phyloP scores from a whole-genome alignment of 1,284 basidiomycete species.

The Trichosporon asahii region DNA sequence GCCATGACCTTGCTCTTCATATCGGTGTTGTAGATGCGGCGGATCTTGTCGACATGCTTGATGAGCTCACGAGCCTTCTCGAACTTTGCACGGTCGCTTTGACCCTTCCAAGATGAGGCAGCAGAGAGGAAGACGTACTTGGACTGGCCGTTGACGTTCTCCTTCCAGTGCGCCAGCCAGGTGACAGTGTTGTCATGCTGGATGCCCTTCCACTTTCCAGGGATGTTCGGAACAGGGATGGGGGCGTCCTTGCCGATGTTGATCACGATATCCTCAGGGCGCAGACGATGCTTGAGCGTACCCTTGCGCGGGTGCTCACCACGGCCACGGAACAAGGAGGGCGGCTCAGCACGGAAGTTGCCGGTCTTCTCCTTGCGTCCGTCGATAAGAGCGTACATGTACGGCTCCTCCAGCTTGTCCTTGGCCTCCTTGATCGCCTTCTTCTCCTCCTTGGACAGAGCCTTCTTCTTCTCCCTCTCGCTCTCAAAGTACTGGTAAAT shows the following conservation, averaged over 20 bases:
- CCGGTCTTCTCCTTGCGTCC: slow-evolving; percentile 97
- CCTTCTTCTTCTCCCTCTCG: slow-evolving; percentile 90
- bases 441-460: slow-evolving; percentile 78
- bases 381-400: slow-evolving; percentile 80
- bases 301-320: slow-evolving; percentile 99
- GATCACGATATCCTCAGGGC: slow-evolving; percentile 88
- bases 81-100: slow-evolving; percentile 93
- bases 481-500: slow-evolving; percentile 91
- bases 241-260: slow-evolving; percentile 78
- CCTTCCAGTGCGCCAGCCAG: slow-evolving; percentile 96
- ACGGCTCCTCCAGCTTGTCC: slow-evolving; percentile 78
- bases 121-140: slow-evolving; percentile 97
- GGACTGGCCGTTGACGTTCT: slow-evolving; percentile 85
- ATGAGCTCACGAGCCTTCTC: slow-evolving; percentile 94
- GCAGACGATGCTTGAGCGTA: slow-evolving; percentile 83
- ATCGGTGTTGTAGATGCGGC: slow-evolving; percentile 77
- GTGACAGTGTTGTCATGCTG: slow-evolving; percentile 91
- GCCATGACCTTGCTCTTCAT: slow-evolving; percentile 86
- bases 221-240: slow-evolving; percentile 77
- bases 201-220: slow-evolving; percentile 77
- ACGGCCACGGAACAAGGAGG: slow-evolving; percentile 92
- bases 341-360: slow-evolving; percentile 97
- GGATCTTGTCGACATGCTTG: slow-evolving; percentile 83
- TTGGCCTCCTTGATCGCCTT: slow-evolving; percentile 81
- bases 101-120: slow-evolving; percentile 89